Conservation (phyloP, 2,329 filamentous ascomycete species). For the Colletotrichum eleusines region DNA sequence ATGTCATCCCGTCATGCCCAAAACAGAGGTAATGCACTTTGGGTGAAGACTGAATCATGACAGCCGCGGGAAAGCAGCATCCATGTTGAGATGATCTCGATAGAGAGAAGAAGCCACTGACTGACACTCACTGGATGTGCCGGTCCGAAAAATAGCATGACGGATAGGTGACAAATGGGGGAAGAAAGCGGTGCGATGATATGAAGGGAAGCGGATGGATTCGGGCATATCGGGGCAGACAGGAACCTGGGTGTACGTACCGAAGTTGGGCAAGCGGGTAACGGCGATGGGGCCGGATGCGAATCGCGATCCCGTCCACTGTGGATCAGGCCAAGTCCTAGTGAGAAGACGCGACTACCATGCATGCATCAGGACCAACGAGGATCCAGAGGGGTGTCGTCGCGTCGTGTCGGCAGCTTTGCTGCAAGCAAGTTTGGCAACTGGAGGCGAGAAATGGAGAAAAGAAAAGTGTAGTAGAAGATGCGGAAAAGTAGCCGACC, state of each 20-base stretch:
- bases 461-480: not conserved
- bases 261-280: constrained; percentile 27
- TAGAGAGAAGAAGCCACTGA: constrained; percentile 3
- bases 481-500: not conserved
- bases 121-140: not conserved
- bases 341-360: constrained; percentile 33
- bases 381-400: constrained; percentile 17
- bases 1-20: constrained; percentile 39
- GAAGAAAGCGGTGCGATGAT: too few relatives aligned
- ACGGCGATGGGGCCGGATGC: constrained; percentile 36
- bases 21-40: constrained; percentile 39
- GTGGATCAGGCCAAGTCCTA: constrained; percentile 40
- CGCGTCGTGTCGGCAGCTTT: constrained; percentile 9
- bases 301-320: constrained; percentile 41
- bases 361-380: constrained; percentile 29
- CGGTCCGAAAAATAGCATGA: constrained; percentile 14
- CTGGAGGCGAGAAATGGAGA: not conserved
- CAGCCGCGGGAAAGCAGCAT: constrained; percentile 12
- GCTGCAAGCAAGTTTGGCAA: not conserved
- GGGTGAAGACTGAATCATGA: constrained; percentile 34
- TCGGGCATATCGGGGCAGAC: constrained; percentile 6
- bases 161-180: not conserved
- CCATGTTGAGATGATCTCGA: constrained; percentile 20
- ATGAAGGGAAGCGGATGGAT: constrained; percentile 13
- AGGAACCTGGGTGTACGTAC: constrained; percentile 24